phyloP scores from a whole-genome alignment of 208 protist species.

The Trypanosoma mega region DNA sequence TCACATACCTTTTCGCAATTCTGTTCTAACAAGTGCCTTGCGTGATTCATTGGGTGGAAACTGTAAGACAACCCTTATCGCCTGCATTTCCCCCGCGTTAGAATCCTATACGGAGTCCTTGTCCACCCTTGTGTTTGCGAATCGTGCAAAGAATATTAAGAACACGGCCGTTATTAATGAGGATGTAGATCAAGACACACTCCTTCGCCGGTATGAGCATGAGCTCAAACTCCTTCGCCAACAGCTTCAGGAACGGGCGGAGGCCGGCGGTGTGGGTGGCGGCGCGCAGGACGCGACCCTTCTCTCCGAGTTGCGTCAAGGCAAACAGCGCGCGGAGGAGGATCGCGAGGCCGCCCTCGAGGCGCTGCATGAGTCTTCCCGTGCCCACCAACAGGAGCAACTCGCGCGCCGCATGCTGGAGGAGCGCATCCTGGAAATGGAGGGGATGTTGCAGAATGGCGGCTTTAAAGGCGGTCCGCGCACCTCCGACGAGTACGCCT shows the following conservation, averaged over 20 bases:
- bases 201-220: conserved; percentile 60
- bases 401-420: conserved; percentile 41
- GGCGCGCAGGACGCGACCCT: conserved; percentile 21
- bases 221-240: conserved; percentile 52
- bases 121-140: conserved; percentile 81
- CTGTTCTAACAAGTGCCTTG: conserved; percentile 81
- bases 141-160: conserved; percentile 77
- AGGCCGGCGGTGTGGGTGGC: neutral
- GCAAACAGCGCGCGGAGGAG: conserved; percentile 43
- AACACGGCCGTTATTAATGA: conserved; percentile 77
- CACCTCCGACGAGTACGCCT: conserved; percentile 56
- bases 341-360: conserved; percentile 62
- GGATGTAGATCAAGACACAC: conserved; percentile 47
- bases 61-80: conserved; percentile 79
- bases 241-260: conserved; percentile 38
- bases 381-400: conserved; percentile 44
- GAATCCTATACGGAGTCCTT: conserved; percentile 80
- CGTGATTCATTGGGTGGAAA: conserved; percentile 91
- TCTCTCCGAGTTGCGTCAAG: conserved; percentile 25
- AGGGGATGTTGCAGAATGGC: conserved; percentile 44
- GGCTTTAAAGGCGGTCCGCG: conserved; percentile 46
- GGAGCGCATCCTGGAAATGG: conserved; percentile 56
- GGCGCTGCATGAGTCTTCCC: conserved; percentile 48
- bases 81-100: conserved; percentile 52
- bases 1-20: conserved; percentile 91